These are phyloP conservation scores for Apophysomyces trapeziformis DNA, from an alignment of 371 early-diverging fungal genomes.

Conservation along the genomic window DNA sequence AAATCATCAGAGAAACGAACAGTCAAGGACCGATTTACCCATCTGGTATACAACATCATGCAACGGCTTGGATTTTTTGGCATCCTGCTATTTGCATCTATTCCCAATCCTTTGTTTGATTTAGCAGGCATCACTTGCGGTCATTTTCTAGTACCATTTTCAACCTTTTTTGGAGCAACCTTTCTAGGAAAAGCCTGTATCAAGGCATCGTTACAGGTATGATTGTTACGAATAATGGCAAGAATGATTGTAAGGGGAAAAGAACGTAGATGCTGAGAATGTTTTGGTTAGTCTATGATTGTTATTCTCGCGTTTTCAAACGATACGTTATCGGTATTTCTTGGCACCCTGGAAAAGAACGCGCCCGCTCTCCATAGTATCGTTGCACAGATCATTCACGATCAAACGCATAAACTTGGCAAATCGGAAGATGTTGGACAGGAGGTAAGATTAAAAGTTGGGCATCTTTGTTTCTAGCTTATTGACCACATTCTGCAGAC, in stretches of 20 bases:
- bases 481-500: conserved; percentile 26
- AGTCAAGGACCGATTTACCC: conserved; percentile 63
- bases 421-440: conserved; percentile 14
- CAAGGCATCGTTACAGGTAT: conserved; percentile 82
- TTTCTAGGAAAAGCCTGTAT: conserved; percentile 90
- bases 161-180: conserved; percentile 93
- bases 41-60: conserved; percentile 68
- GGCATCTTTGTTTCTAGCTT: conserved; percentile 6
- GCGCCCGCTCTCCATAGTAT: conserved; percentile 32
- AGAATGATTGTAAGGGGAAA: neutral
- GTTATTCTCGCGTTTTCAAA: conserved; percentile 31
- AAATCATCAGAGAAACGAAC: conserved; percentile 48
- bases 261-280: conserved; percentile 13
- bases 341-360: conserved; percentile 14
- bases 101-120: conserved; percentile 96
- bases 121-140: conserved; percentile 94
- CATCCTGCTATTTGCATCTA: conserved; percentile 90
- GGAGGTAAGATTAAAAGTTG: conserved; percentile 21
- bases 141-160: conserved; percentile 85
- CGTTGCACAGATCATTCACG: conserved; percentile 35
- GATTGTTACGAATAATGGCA: neutral
- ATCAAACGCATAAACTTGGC: conserved; percentile 32
- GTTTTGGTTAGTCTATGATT: conserved; percentile 25
- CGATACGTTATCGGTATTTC: conserved; percentile 23
- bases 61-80: conserved; percentile 84